phyloP scores from a whole-genome alignment of 805 yeast species.

The Isabelozyma heimii region DNA sequence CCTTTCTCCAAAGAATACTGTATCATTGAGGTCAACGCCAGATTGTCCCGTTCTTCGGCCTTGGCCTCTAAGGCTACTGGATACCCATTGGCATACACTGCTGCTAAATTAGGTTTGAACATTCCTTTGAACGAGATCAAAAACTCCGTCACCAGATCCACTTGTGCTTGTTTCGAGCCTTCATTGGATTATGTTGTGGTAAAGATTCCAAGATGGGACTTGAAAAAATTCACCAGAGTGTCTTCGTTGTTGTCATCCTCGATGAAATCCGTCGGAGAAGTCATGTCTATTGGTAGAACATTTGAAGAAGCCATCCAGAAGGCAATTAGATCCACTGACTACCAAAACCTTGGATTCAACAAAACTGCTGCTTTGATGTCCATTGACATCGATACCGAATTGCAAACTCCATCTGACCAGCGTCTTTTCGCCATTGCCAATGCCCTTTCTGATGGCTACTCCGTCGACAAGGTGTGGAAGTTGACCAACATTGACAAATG shows the following conservation, averaged over 20 bases:
- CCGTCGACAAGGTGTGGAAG: conserved; percentile 89
- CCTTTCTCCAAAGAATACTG: conserved; percentile 94
- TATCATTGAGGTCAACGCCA: conserved; percentile 96
- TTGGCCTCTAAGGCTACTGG: conserved; percentile 99
- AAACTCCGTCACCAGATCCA: conserved; percentile 89
- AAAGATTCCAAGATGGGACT: conserved; percentile 98
- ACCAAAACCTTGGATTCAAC: conserved; percentile 91
- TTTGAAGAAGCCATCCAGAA: conserved; percentile 98
- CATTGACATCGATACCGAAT: conserved; percentile 86
- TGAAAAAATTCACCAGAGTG: conserved; percentile 91
- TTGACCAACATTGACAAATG: conserved; percentile 92
- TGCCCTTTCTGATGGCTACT: conserved; percentile 83
- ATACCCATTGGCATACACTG: conserved; percentile 96
- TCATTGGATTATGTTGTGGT: conserved; percentile 95
- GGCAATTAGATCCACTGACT: conserved; percentile 95
- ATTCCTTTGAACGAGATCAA: conserved; percentile 87
- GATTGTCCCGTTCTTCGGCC: conserved; percentile 98
- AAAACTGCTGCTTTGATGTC: conserved; percentile 83
- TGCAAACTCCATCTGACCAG: conserved; percentile 96
- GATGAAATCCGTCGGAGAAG: conserved; percentile 99
- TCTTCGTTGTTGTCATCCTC: conserved; percentile 84
- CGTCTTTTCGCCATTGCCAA: conserved; percentile 95
- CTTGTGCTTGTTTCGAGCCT: conserved; percentile 97
- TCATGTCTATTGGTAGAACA: conserved; percentile 95
- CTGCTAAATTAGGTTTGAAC: conserved; percentile 93